Evolutionary conservation across 371 early-diverging fungal genomes (phyloP).

Genomic region (Apophysomyces variabilis): DNA sequence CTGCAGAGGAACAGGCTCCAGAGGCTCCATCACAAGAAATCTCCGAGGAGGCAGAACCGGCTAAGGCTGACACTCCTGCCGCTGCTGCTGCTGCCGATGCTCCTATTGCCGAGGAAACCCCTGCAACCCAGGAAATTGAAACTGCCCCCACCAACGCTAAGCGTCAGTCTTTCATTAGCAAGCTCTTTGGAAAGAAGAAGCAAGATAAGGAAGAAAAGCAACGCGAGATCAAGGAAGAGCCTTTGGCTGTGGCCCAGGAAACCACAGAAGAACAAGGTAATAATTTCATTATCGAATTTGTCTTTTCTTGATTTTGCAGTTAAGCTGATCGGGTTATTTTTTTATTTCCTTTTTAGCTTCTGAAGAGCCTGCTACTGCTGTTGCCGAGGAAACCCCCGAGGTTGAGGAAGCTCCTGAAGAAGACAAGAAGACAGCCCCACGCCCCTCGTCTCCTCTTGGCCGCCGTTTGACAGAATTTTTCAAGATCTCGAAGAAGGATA

Average conservation of each 20-base stretch:
- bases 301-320: not conserved
- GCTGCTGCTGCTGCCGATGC: slow-evolving; percentile 8
- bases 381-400: slow-evolving; percentile 6
- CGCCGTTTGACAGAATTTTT: slow-evolving; percentile 21
- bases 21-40: slow-evolving; percentile 2
- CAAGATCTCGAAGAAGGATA: slow-evolving; percentile 15
- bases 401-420: slow-evolving; percentile 13
- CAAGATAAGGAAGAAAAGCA: slow-evolving; percentile 16
- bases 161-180: slow-evolving; percentile 17
- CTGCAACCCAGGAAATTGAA: slow-evolving; percentile 2
- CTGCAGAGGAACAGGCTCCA: slow-evolving; percentile 3
- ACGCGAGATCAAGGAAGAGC: slow-evolving; percentile 24
- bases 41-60: slow-evolving; percentile 7
- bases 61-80: slow-evolving; percentile 16
- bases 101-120: slow-evolving; percentile 4
- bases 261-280: slow-evolving; percentile 14
- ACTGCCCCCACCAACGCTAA: slow-evolving; percentile 7
- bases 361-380: slow-evolving; percentile 17
- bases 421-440: slow-evolving; percentile 34
- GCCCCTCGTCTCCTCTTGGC: slow-evolving; percentile 13
- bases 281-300: not conserved
- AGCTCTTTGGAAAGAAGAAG: slow-evolving; percentile 18
- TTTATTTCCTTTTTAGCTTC: slow-evolving; percentile 9
- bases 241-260: not conserved
- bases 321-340: not conserved